Base-by-base conservation (phyloP, 441 rosid species). In the Brassica balearica region DNA sequence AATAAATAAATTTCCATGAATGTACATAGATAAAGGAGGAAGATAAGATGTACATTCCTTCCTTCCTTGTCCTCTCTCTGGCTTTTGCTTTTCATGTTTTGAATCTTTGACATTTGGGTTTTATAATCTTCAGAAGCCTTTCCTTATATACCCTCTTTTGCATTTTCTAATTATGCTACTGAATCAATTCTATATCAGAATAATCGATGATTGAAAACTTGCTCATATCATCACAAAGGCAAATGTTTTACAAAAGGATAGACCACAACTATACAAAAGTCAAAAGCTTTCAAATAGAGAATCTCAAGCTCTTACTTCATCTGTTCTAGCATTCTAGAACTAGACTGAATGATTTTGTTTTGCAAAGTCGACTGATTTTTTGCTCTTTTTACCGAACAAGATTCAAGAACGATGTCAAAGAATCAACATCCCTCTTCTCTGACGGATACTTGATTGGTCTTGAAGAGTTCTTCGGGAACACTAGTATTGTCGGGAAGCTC, bases 361-460 rank as follows among this genome's bases (percentile, higher is more conserved):
- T 0, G 27, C n/a, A 41, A 73, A 73, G 78, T 79, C 75, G 62
- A 32, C 75, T 11, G 65, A 6, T 41, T 73, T 67, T 69, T 34
- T 11, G 8, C 4, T 10, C 4, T 19, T 46, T 5, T 83, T 71
- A 88, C 32, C 85, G 41, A 6, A 91, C 86, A 69, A 94, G 95
- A 61, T 88, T 91, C 76, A 95, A 86, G 22, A 91, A 95, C 7
- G 96, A 83, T 84, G 83, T 87, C 89, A 93, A 82, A n/a, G 99
- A 95, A 78, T 93, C 95, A 1, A 90, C 94, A 62, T 95, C 97
- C 81, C 99, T 91, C 81, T 88, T 88, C 90, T 91, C 97, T 0
- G 98, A 87, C 0, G 97, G 90, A 80, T 95, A 95, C 85, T 95
- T 93, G 61, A 95, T 86, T 0, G 97, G 91, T 74, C 82, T 77